Evolutionary conservation across 1,284 basidiomycete genomes (phyloP).

Genomic region (Inonotus hispidus): DNA sequence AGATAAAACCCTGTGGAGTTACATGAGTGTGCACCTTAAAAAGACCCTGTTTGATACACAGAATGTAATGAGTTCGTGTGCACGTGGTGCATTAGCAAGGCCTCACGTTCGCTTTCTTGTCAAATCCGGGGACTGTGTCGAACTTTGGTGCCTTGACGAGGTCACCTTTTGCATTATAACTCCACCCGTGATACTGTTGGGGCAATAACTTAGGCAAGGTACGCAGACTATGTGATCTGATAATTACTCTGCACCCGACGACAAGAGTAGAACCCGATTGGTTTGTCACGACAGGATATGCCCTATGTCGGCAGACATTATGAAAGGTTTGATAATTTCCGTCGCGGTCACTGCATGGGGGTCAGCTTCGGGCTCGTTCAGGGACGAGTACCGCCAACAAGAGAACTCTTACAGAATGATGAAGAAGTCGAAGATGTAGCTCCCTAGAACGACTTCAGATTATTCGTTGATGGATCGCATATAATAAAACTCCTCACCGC

Average conservation of each 20-base stretch:
- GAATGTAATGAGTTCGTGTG: not conserved
- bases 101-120: conserved; percentile 23
- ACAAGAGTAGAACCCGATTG: conserved; percentile 21
- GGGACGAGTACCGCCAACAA: not conserved
- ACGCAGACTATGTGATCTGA: not conserved
- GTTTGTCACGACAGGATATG: conserved; percentile 25
- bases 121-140: conserved; percentile 23
- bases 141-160: conserved; percentile 26
- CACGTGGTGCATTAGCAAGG: not conserved
- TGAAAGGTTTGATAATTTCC: conserved; percentile 21
- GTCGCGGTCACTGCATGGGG: conserved; percentile 18
- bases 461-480: not conserved
- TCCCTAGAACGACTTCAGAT: conserved; percentile 5
- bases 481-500: conserved; percentile 6
- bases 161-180: conserved; percentile 23
- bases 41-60: conserved; percentile 13
- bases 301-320: conserved; percentile 25
- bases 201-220: not conserved
- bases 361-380: not conserved
- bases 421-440: conserved; percentile 18
- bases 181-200: conserved; percentile 24
- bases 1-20: conserved; percentile 24
- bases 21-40: conserved; percentile 26
- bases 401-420: conserved; percentile 11
- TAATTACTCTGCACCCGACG: conserved; percentile 22